phyloP scores from a whole-genome alignment of 306 rosid genomes.

The Prunus padus region DNA sequence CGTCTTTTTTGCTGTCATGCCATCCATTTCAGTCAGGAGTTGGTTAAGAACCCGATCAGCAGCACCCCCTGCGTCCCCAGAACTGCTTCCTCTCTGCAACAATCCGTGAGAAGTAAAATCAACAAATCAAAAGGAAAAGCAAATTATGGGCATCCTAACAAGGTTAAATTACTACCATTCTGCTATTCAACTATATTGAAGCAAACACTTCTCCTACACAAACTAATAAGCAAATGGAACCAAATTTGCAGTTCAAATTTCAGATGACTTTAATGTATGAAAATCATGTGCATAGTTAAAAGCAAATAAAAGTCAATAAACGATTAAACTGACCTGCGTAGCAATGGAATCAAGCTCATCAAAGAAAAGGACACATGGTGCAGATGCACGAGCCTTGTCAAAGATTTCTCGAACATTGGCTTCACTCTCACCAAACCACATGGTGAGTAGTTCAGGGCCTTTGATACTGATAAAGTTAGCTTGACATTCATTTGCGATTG shows the following conservation, averaged over 20 bases:
- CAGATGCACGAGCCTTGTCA: slow-evolving; percentile 57
- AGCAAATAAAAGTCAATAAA: neutral
- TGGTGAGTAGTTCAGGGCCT: slow-evolving; percentile 55
- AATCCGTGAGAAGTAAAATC: neutral
- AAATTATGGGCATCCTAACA: neutral
- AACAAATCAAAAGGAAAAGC: neutral
- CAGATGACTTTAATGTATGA: neutral
- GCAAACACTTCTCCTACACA: neutral
- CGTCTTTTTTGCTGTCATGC: slow-evolving; percentile 55
- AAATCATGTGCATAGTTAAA: neutral
- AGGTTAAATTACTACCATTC: neutral
- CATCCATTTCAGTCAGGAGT: slow-evolving; percentile 61
- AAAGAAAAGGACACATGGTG: slow-evolving; percentile 63
- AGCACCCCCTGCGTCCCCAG: slow-evolving; percentile 58
- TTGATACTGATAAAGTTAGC: slow-evolving; percentile 60
- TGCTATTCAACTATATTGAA: neutral
- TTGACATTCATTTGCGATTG: slow-evolving; percentile 57
- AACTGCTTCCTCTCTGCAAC: slow-evolving; percentile 48
- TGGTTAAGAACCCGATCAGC: slow-evolving; percentile 58
- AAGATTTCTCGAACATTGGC: slow-evolving; percentile 61
- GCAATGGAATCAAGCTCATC: slow-evolving; percentile 66
- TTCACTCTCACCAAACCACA: slow-evolving; percentile 73
- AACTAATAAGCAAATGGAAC: neutral
- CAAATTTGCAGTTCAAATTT: neutral
- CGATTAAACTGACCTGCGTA: slow-evolving; percentile 36